Evolutionary conservation across 139 green algal species (phyloP).

Genomic region (Nannochloris sp.): DNA sequence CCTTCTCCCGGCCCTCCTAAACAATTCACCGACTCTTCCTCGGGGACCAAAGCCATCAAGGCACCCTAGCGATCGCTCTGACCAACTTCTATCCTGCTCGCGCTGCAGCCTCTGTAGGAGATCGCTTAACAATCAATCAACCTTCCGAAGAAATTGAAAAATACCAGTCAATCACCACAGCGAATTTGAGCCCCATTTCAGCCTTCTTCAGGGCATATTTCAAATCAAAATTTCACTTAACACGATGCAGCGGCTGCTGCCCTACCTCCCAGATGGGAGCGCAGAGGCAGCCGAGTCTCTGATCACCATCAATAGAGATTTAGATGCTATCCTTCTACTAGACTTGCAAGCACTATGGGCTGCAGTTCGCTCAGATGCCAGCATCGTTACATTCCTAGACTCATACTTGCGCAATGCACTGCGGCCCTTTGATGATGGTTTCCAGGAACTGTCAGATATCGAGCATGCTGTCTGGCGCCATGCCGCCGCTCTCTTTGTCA

Average conservation of each 20-base stretch:
- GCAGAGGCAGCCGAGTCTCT: not conserved
- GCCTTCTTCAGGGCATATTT: no score
- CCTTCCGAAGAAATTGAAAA: no score
- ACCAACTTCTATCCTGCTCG: no score
- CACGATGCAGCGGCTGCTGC: slow-evolving; percentile 25
- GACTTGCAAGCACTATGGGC: slow-evolving; percentile 7
- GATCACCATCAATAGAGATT: not conserved
- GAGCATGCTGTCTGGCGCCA: slow-evolving; percentile 5
- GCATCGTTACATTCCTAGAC: slow-evolving; percentile 7
- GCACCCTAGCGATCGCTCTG: no score
- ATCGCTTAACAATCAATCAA: no score
- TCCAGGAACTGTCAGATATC: not conserved
- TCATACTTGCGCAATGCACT: slow-evolving; percentile 19
- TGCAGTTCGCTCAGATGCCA: not conserved
- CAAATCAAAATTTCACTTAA: no score
- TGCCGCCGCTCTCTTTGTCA: slow-evolving; percentile 11
- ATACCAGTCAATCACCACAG: no score
- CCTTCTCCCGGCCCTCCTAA: no score
- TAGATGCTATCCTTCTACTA: slow-evolving; percentile 7
- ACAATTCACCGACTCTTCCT: no score
- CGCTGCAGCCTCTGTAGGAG: no score
- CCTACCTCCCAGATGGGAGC: slow-evolving; percentile 7
- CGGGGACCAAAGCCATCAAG: no score
- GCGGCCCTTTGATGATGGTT: slow-evolving; percentile 16
- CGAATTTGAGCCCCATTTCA: no score